Evolutionary conservation across 371 early-diverging fungal species (phyloP).

Genomic region (Funneliformis caledonium): DNA sequence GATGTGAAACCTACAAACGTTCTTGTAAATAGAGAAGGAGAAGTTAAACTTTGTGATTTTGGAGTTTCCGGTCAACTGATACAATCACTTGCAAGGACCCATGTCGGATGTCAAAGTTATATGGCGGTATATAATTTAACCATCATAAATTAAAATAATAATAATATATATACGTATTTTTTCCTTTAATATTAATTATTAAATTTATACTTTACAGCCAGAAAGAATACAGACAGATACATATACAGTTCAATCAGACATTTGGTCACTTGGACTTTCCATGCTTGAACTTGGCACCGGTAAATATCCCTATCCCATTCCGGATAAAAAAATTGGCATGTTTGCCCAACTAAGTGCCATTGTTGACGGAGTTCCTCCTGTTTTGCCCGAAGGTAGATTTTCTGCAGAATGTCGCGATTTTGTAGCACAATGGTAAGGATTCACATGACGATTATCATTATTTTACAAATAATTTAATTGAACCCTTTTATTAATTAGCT

Average conservation of each 20-base stretch:
- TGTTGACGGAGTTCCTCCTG: constrained; percentile 79
- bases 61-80: constrained; percentile 88
- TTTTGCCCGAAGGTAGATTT: constrained; percentile 67
- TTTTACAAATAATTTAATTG: background rate
- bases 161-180: background rate
- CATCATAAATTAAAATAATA: background rate
- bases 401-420: constrained; percentile 79
- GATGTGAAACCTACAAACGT: constrained; percentile 97
- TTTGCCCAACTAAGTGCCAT: constrained; percentile 91
- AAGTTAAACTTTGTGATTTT: constrained; percentile 95
- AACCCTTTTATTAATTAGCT: constrained; percentile 50
- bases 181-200: constrained; percentile 1
- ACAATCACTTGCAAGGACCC: constrained; percentile 90
- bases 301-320: constrained; percentile 77
- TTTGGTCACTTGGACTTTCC: constrained; percentile 93
- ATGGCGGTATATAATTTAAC: constrained; percentile 75
- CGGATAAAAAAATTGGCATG: constrained; percentile 56
- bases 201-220: constrained; percentile 56
- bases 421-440: constrained; percentile 69
- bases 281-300: constrained; percentile 91
- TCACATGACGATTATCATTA: background rate
- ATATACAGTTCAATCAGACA: constrained; percentile 82
- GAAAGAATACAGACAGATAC: constrained; percentile 71
- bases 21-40: constrained; percentile 80
- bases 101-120: constrained; percentile 93